phyloP scores from a whole-genome alignment of 805 yeast species.

The Vanderwaltozyma yarrowii region DNA sequence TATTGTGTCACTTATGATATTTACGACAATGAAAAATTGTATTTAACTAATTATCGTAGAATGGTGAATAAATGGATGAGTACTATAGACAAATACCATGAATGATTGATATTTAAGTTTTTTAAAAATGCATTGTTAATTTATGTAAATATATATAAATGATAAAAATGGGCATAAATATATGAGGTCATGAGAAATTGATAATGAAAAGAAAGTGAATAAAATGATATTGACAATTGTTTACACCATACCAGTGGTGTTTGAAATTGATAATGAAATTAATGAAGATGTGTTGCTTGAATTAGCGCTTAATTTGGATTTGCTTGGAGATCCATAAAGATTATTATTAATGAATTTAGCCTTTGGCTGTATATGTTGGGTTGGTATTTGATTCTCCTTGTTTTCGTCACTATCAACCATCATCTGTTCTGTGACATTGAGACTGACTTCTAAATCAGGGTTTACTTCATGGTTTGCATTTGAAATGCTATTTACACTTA shows the following conservation, averaged over 20 bases:
- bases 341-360: not conserved
- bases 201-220: too few relatives aligned
- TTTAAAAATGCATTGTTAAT: too few relatives aligned
- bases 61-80: too few relatives aligned
- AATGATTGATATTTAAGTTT: too few relatives aligned
- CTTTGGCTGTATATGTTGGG: not conserved
- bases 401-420: slow-evolving; percentile 1
- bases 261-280: slow-evolving; percentile 10
- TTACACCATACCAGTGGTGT: slow-evolving; percentile 5
- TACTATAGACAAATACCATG: too few relatives aligned
- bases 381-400: slow-evolving; percentile 3
- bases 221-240: too few relatives aligned
- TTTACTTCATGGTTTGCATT: slow-evolving; percentile 4
- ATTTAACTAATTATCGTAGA: too few relatives aligned
- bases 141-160: too few relatives aligned
- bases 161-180: too few relatives aligned
- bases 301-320: not conserved
- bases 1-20: too few relatives aligned
- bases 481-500: slow-evolving; percentile 23
- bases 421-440: not conserved
- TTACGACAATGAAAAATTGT: too few relatives aligned
- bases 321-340: slow-evolving; percentile 3
- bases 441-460: not conserved
- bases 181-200: too few relatives aligned
- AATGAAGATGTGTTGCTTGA: slow-evolving; percentile 15